Evolutionary conservation across 305 asterid genomes (phyloP).

Genomic region (Fraxinus sp.): DNA sequence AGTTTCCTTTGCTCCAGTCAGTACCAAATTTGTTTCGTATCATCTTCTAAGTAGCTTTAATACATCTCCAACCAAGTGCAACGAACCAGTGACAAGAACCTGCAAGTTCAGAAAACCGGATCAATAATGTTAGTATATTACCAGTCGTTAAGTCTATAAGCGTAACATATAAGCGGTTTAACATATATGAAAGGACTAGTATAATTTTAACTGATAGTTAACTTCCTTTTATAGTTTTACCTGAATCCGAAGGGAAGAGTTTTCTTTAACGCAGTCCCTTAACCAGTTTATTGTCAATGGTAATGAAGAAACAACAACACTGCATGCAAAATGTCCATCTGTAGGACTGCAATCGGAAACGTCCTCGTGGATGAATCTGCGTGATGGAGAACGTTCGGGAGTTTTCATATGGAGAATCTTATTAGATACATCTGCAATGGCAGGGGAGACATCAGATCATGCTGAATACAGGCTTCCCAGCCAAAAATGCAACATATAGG

Average conservation of each 20-base stretch:
- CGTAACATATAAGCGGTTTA: no score
- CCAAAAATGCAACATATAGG: not conserved
- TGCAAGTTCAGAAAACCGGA: slow-evolving; percentile 20
- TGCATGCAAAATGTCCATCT: slow-evolving; percentile 53
- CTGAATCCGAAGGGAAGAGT: slow-evolving; percentile 68
- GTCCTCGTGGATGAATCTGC: slow-evolving; percentile 43
- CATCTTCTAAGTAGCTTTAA: slow-evolving; percentile 65
- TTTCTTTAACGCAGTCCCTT: slow-evolving; percentile 57
- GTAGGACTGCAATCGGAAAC: slow-evolving; percentile 41
- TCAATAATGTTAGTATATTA: not conserved
- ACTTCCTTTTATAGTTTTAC: slow-evolving; percentile 28
- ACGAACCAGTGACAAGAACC: slow-evolving; percentile 92
- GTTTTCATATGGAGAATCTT: slow-evolving; percentile 40
- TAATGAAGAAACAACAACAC: slow-evolving; percentile 71
- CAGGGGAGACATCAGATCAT: not conserved
- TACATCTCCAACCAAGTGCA: slow-evolving; percentile 91
- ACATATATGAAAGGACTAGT: no score
- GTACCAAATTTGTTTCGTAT: not conserved
- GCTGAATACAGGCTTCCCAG: not conserved
- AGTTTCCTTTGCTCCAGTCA: not conserved
- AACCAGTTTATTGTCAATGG: slow-evolving; percentile 81
- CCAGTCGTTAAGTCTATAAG: no score
- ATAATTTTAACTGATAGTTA: not conserved
- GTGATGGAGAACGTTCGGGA: slow-evolving; percentile 41
- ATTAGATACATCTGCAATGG: slow-evolving; percentile 47